Base-by-base conservation (phyloP, 306 rosid genomes). In the Castanea crenata region DNA sequence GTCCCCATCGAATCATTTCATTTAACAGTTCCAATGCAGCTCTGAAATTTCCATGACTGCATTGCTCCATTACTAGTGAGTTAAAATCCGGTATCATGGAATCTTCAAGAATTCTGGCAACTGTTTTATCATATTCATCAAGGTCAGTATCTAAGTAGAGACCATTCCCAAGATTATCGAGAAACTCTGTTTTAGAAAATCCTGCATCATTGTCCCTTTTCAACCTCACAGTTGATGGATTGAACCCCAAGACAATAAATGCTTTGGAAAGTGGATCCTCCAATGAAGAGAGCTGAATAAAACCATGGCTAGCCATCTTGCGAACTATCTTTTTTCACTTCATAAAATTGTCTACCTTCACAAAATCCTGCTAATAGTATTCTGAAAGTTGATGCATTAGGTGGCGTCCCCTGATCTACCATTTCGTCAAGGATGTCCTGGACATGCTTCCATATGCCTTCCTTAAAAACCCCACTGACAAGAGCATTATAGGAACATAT, bases 321-420 rank as follows among this genome's bases (percentile, higher is more conserved):
- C 19, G 51, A 74, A 95, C 63, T 76, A 80, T 83, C 77, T 16
- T 62, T 62, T 77, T 89, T 91, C 55, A 85, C 92, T 81, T 88
- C 85, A 82, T 90, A 92, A 85, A 91, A 95, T 51, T 79, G 79
- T 82, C 89, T 86, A 79, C 88, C 89, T 83, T 89, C 89, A 80
- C 98, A 92, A 80, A 92, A 92, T 41, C 98, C 98, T 0, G 97
- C 97, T 69, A 95, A 86, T 52, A 95, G 94, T 76, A 91, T 88
- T 79, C 80, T 85, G 78, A 81, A 95, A 55, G 92, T 92, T 1
- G 89, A 89, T 69, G 86, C 38, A 86, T 86, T 88, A 38, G 96
- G 97, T 15, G 15, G 31, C n/a, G 71, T 81, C 29, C 94, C 98
- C 74, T 77, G 70, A 69, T 95, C 99, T 68, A 86, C 81, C 98